phyloP scores from a whole-genome alignment of 2,329 filamentous ascomycete species.

The Calonectria honghensis region DNA sequence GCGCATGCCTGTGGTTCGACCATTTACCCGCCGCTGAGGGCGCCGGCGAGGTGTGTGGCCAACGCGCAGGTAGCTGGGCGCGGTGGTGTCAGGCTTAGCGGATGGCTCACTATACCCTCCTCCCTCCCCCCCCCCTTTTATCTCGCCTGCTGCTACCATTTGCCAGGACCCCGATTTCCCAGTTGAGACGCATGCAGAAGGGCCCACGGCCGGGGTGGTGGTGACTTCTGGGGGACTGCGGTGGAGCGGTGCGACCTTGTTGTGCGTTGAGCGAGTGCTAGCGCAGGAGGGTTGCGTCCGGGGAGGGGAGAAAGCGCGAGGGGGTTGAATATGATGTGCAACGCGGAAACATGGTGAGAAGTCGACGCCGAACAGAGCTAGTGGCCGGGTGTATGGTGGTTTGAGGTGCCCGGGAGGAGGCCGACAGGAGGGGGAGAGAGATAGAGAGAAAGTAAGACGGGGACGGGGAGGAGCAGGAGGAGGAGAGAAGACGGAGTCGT shows the following conservation, averaged over 20 bases:
- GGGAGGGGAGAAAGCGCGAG: neutral
- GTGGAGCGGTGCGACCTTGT: constrained; percentile 8
- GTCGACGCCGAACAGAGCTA: constrained; percentile 13
- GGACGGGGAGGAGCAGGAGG: neutral
- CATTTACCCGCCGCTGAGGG: constrained; percentile 1
- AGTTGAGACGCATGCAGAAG: constrained; percentile 30
- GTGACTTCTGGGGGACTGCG: constrained; percentile 23
- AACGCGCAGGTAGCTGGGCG: neutral
- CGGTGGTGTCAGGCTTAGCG: constrained; percentile 8
- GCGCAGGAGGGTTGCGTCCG: constrained; percentile 12
- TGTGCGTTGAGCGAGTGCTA: neutral
- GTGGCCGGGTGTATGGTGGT: neutral
- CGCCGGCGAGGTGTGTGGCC: constrained; percentile 13
- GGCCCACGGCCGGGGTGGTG: constrained; percentile 15
- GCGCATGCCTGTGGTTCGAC: constrained; percentile 29
- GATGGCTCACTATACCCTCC: constrained; percentile 20
- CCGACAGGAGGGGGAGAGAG: neutral
- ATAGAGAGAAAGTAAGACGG: neutral
- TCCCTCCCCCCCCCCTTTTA: neutral
- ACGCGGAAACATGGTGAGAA: neutral
- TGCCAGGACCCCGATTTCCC: constrained; percentile 28
- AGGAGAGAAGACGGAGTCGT: neutral
- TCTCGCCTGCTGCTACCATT: neutral
- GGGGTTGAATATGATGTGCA: constrained; percentile 4
- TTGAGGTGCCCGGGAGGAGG: neutral